Base-by-base conservation (phyloP, 2,329 filamentous ascomycete genomes). In the Chaetomium sp. region DNA sequence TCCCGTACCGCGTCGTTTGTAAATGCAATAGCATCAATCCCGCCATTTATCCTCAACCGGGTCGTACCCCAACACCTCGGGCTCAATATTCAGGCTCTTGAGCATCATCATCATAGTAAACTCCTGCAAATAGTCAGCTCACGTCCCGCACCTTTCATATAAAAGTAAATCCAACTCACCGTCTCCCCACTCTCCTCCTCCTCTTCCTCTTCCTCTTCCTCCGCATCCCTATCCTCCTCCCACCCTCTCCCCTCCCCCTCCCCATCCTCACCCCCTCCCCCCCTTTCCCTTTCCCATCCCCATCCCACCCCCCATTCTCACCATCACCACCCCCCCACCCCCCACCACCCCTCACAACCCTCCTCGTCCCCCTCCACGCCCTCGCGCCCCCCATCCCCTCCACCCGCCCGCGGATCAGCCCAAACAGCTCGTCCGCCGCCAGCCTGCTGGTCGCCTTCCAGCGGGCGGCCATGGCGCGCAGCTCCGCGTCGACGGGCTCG, bases 391-490 rank as follows among this genome's bases (percentile, higher is more conserved):
- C 83, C 78, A 70, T 85, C 80, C 42, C 90, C 81, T 61, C 85
- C 77, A 73, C 71, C 29, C 74, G 57, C 16, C 88, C 86, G 67
- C 82, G 82, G 25, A 88, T 85, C 23, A 79, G 77, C 27, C 77
- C 80, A 74, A 89, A 91, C 12, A 91, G 76, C 71, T 90, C 87
- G 69, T 92, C 89, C 1, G 89, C 89, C 7, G 87, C 88, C 57
- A 81, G 77, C 67, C 87, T 81, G 65, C 84, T 85, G 21, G 86
- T 84, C 0, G 72, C 75, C 55, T 80, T 84, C 90, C 90, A 92
- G 73, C 84, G 88, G 3, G 73, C 74, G 50, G 85, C 82, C 68
- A 91, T 71, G 0, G 73, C 75, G 50, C 82, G 76, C 27, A 92
- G 77, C 64, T 90, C 85, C 1, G 76, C 78, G 72, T 87, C 84